phyloP scores from a whole-genome alignment of 352 stramenopile genomes.

The Phytophthora fragariaefolia region DNA sequence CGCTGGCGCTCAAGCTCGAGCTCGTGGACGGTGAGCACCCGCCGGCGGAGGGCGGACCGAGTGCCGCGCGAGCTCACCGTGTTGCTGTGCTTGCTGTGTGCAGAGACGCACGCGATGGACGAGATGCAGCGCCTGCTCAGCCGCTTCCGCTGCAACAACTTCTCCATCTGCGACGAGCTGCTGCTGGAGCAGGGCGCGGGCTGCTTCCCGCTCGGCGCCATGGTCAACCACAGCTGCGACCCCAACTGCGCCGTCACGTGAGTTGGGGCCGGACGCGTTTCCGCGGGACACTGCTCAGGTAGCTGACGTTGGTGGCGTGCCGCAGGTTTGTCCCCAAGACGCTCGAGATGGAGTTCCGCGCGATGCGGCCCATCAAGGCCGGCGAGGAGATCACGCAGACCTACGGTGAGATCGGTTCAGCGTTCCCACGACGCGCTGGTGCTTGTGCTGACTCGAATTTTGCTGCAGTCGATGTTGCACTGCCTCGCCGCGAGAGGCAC shows the following conservation, averaged over 20 bases:
- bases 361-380: conserved; percentile 51
- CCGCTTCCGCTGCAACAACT: conserved; percentile 83
- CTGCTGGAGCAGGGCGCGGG: conserved; percentile 61
- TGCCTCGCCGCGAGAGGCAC: conserved; percentile 55
- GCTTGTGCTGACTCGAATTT: conserved; percentile 4
- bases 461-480: conserved; percentile 61
- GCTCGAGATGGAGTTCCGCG: conserved; percentile 58
- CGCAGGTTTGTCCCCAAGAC: conserved; percentile 50
- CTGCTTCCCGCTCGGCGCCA: conserved; percentile 70
- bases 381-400: conserved; percentile 69
- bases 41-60: neutral
- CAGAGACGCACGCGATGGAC: conserved; percentile 31
- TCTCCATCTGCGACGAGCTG: conserved; percentile 73
- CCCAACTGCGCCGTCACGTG: conserved; percentile 76
- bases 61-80: conserved; percentile 1
- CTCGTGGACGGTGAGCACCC: conserved; percentile 49
- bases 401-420: conserved; percentile 52
- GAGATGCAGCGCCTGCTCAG: conserved; percentile 72
- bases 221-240: conserved; percentile 83
- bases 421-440: neutral
- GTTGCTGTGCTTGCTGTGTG: conserved; percentile 1
- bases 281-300: too few relatives aligned
- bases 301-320: neutral
- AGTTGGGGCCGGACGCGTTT: conserved; percentile 11
- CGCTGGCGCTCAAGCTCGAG: conserved; percentile 58